Evolutionary conservation across 1,284 basidiomycete genomes (phyloP), one percentile per base, ranked within the genome.

Genomic region (Inonotus hispidus): DNA sequence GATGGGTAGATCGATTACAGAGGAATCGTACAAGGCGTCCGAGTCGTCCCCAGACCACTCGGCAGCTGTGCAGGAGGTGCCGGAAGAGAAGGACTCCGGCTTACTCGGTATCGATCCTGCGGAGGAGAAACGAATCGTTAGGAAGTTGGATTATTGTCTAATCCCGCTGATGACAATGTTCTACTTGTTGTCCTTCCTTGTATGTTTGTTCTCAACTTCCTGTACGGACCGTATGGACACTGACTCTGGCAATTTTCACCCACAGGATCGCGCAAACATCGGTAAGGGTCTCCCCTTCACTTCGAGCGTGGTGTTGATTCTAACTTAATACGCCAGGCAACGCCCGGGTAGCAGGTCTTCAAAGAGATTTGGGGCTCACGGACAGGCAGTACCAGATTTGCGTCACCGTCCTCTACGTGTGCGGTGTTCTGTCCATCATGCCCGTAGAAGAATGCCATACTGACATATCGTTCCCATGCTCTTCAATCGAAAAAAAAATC

Each of bases 271-370:
- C 32, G 80, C 79, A 14, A 85, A 84, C 64, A 73, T 85, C 38
- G 78, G 63, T 64, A 32, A 13, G 23, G 2, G 13, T 13, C 41
- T 25, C 35, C 49, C 21, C 5, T 55, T 19, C 27, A 19, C 32
- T 37, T 46, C 32, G 4, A 47, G 25, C 16, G 35, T 16, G 27
- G 47, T 27, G 25, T 1, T 21, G 1, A 7, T 3, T 43, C 41
- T 43, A 16, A 43, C 41, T n/a, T 16, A 7, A 10, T 10, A 21
- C 50, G 27, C 16, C 29, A 64, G 63, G 79, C 8, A 85, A 86
- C 65, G 85, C 85, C 35, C 75, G 79, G 1, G 75, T 85, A 1
- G 84, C 84, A 7, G 84, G 84, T 5, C 69, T 87, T 32, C 79
- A 82, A 66, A 78, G 72, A 45, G 77, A 80, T 50, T 73, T 87